phyloP scores from a whole-genome alignment of 305 asterid species.

The Plantago coronopus region DNA sequence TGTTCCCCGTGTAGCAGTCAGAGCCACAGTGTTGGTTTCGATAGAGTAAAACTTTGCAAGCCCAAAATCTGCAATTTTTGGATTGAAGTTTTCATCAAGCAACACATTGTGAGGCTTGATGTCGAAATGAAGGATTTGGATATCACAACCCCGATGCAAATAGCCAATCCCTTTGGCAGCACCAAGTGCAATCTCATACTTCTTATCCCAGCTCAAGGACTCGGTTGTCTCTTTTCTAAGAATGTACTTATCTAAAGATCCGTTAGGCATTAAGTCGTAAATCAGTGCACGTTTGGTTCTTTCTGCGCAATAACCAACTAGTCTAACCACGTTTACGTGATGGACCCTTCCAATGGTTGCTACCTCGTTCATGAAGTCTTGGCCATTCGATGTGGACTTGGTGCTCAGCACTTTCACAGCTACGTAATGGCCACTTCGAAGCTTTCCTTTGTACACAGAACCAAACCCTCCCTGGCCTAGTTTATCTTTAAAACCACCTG shows the following conservation, averaged over 20 bases:
- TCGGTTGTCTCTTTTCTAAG: neutral
- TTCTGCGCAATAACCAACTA: conserved; percentile 21
- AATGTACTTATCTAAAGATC: conserved; percentile 30
- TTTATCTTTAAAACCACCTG: conserved; percentile 21
- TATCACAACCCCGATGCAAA: conserved; percentile 28
- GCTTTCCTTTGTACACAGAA: conserved; percentile 26
- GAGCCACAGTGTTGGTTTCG: conserved; percentile 10
- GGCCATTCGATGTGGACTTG: conserved; percentile 14
- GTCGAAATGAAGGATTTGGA: conserved; percentile 33
- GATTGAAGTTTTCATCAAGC: conserved; percentile 25
- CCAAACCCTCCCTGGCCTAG: conserved; percentile 31
- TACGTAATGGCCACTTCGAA: conserved; percentile 16
- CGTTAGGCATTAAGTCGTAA: conserved; percentile 28
- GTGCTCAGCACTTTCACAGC: conserved; percentile 17
- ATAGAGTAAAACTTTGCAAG: conserved; percentile 23
- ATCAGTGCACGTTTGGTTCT: conserved; percentile 29
- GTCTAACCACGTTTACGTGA: conserved; percentile 12
- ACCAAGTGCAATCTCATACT: conserved; percentile 28
- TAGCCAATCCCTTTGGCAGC: conserved; percentile 19
- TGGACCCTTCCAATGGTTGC: conserved; percentile 21
- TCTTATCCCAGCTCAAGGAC: conserved; percentile 17
- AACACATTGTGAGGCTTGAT: conserved; percentile 25
- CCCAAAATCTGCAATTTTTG: conserved; percentile 29
- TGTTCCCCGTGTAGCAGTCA: conserved; percentile 27
- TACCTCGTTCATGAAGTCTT: conserved; percentile 21